A percentile compares a stretch with the other conserved stretches of the same genome.
Conservation (phyloP, 345 rosid species). For the Bretschneidera sinensis region DNA sequence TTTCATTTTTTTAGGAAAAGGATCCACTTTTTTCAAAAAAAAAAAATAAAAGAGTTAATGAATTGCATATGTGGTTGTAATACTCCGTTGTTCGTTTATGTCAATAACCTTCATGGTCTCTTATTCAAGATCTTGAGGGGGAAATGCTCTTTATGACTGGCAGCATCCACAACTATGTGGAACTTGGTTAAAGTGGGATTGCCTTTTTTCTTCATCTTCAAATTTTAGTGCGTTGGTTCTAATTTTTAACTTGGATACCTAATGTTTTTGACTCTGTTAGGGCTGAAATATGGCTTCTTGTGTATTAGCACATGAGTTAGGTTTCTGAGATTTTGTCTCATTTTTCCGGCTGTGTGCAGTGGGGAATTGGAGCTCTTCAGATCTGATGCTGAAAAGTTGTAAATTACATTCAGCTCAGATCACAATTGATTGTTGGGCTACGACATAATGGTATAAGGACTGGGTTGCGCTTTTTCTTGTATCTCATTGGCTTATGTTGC, state of each 20-base stretch:
- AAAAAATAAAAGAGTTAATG: too few species aligned
- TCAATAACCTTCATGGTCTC: not conserved
- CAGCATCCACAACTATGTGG: too few species aligned
- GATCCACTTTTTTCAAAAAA: too few species aligned
- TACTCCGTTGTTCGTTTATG: not conserved
- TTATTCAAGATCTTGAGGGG: not conserved
- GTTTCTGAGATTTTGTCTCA: not conserved
- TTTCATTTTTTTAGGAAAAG: not conserved
- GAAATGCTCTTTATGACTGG: too few species aligned
- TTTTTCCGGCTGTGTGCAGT: constrained; percentile 44
- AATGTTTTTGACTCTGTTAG: not conserved
- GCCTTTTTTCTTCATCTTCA: too few species aligned
- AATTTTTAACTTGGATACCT: not conserved
- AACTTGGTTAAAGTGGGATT: too few species aligned
- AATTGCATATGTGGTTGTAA: not conserved
- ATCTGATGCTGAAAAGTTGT: constrained; percentile 54
- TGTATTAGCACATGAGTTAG: not conserved
- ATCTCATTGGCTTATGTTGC: constrained; percentile 53
- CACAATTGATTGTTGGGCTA: constrained; percentile 44
- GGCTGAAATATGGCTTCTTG: not conserved
- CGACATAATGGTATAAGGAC: constrained; percentile 56
- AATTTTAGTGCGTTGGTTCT: too few species aligned
- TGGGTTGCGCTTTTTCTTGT: constrained; percentile 51
- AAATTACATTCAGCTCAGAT: constrained; percentile 36
- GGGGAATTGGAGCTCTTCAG: constrained; percentile 59